Evolutionary conservation across 164 flowering plant genomes (phyloP).

Genomic region (Malania oleifera): DNA sequence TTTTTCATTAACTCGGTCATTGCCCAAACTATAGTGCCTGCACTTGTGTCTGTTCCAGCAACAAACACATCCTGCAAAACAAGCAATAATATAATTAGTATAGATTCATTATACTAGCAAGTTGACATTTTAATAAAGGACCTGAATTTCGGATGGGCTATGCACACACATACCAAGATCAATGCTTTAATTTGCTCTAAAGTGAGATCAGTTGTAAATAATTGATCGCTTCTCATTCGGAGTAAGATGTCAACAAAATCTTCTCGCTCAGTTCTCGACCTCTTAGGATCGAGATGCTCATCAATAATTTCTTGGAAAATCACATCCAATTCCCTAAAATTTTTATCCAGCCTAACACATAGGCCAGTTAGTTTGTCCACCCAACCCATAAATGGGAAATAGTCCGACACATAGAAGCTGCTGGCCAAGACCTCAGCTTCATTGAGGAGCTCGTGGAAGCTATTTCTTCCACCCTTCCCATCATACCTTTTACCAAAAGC

Average conservation of each 20-base stretch:
- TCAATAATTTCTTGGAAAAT: constrained; percentile 17
- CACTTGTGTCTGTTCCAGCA: too few species aligned
- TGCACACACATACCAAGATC: too few species aligned
- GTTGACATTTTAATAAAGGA: background rate
- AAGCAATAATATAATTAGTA: too few species aligned
- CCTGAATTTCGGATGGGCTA: too few species aligned
- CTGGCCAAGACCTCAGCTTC: background rate
- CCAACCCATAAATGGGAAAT: background rate
- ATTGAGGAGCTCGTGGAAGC: constrained; percentile 11
- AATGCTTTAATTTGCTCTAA: constrained; percentile 24
- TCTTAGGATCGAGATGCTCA: constrained; percentile 18
- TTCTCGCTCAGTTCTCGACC: constrained; percentile 5
- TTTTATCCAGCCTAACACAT: background rate
- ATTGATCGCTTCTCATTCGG: constrained; percentile 9
- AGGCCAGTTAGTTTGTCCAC: constrained; percentile 8
- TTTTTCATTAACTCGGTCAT: too few species aligned
- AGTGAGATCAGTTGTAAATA: constrained; percentile 11
- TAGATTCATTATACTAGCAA: too few species aligned
- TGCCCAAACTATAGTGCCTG: too few species aligned
- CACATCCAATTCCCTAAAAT: constrained; percentile 6
- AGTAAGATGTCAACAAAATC: constrained; percentile 27
- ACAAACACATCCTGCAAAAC: too few species aligned
- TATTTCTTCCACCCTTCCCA: constrained; percentile 5
- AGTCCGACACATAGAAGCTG: background rate
- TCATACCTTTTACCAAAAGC: constrained; percentile 27